phyloP scores from a whole-genome alignment of 257 asterid genomes.

The Fraxinus excelsior region DNA sequence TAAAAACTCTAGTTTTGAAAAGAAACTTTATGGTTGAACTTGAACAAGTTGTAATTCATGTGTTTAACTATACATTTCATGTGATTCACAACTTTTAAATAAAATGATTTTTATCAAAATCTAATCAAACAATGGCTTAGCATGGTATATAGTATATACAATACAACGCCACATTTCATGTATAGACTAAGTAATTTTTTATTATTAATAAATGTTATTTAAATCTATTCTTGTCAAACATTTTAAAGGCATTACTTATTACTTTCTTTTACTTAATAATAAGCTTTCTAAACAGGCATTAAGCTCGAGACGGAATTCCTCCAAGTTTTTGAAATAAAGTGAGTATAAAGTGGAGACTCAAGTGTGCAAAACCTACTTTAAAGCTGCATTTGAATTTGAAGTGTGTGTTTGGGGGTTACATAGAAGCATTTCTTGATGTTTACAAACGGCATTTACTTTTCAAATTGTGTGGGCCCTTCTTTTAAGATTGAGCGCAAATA shows the following conservation, averaged over 20 bases:
- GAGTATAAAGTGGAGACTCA: neutral
- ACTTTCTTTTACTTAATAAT: neutral
- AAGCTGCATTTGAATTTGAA: neutral
- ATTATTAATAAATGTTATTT: too few species aligned
- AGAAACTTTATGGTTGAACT: neutral
- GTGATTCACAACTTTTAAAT: too few species aligned
- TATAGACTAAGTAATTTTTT: too few species aligned
- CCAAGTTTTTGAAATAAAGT: constrained; percentile 27
- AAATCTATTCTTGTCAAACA: neutral
- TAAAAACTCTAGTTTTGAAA: too few species aligned
- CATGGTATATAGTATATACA: too few species aligned
- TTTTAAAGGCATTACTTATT: neutral
- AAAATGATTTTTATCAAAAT: too few species aligned
- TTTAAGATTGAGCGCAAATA: neutral
- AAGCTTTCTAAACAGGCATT: neutral
- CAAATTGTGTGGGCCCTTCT: neutral
- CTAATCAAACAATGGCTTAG: too few species aligned
- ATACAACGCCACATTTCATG: too few species aligned
- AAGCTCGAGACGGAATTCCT: neutral
- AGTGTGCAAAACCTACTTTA: neutral
- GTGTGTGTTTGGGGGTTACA: too few species aligned
- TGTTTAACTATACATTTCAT: too few species aligned
- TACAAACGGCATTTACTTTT: neutral
- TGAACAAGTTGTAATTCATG: neutral
- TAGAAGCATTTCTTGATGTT: neutral